Base-by-base conservation (phyloP, 805 yeast species). In the Saccharomycopsis capsularis region DNA sequence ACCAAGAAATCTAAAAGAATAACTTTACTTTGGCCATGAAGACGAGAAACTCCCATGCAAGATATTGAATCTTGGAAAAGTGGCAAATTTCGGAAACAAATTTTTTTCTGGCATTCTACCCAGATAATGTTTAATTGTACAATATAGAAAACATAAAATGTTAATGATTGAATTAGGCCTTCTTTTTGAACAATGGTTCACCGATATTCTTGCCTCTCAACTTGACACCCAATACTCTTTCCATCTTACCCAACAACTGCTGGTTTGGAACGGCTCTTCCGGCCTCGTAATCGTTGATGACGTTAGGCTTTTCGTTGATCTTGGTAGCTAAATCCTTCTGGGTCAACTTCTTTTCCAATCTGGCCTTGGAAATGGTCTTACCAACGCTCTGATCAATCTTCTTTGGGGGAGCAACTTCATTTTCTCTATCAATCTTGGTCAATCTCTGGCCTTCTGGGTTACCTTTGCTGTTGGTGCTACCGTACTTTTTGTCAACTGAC, bases 181-280 rank as follows among this genome's bases (percentile, higher is more conserved):
- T 78, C 71, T 75, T 76, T 49, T 69, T 74, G 58, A 76, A 76
- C 57, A 93, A 74, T 30, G 98, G 96, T 60, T 82, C 80, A 55
- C 99, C 99, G 61, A 93, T 85, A 68, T 82, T 85, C 73, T 91
- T 90, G 64, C 99, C 99, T 72, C 98, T 81, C 64, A 93, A 79
- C 71, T 89, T 93, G 56, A 93, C 84, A 57, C 98, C 98, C 60
- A 93, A 74, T 38, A 84, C 95, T 68, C 96, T 79, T 73, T 93
- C 98, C 66, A 93, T 70, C 73, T 93, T 93, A 48, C 84, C 90
- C 61, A 93, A 76, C 46, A 93, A 68, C 69, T 90, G 98, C 73
- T 93, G 99, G 73, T 87, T 90, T 51, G 99, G 99, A 57, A 85
- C 79, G 40, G 96, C 99, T 64, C 95, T 81, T 52, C 96, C 97